phyloP scores from a whole-genome alignment of 441 rosid species.

The Adansonia gregorii region DNA sequence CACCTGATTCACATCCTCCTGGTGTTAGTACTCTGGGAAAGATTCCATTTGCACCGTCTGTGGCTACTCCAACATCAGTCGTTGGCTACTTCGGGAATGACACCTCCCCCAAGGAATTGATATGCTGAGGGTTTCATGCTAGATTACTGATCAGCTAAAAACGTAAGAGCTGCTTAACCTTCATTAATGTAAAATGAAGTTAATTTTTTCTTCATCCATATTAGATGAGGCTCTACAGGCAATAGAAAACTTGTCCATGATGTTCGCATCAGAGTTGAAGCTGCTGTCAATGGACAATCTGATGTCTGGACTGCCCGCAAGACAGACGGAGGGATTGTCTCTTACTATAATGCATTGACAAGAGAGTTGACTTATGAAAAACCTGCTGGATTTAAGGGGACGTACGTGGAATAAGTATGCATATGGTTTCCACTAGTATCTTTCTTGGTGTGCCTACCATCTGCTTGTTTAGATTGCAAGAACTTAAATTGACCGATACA shows the following conservation, averaged over 20 bases:
- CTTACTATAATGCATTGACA: slow-evolving; percentile 88
- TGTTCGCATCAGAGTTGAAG: slow-evolving; percentile 38
- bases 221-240: slow-evolving; percentile 55
- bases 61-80: slow-evolving; percentile 48
- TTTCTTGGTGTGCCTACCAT: not conserved
- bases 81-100: slow-evolving; percentile 40
- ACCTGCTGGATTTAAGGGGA: slow-evolving; percentile 76
- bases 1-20: slow-evolving; percentile 70
- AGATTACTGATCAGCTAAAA: slow-evolving; percentile 62
- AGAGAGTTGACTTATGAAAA: slow-evolving; percentile 89
- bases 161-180: slow-evolving; percentile 64
- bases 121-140: slow-evolving; percentile 77
- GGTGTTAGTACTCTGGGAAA: slow-evolving; percentile 56
- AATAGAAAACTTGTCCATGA: slow-evolving; percentile 50
- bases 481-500: not conserved
- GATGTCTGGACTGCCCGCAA: slow-evolving; percentile 97
- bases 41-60: slow-evolving; percentile 43
- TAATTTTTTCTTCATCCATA: slow-evolving; percentile 44
- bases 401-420: slow-evolving; percentile 50
- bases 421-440: not conserved
- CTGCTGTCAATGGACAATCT: slow-evolving; percentile 45
- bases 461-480: not conserved
- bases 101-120: slow-evolving; percentile 76
- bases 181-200: slow-evolving; percentile 37
- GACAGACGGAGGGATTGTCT: slow-evolving; percentile 75